Evolutionary conservation across 305 asterid genomes (phyloP), one percentile per base, ranked within the genome.

Genomic region (Rubia tinctorum): DNA sequence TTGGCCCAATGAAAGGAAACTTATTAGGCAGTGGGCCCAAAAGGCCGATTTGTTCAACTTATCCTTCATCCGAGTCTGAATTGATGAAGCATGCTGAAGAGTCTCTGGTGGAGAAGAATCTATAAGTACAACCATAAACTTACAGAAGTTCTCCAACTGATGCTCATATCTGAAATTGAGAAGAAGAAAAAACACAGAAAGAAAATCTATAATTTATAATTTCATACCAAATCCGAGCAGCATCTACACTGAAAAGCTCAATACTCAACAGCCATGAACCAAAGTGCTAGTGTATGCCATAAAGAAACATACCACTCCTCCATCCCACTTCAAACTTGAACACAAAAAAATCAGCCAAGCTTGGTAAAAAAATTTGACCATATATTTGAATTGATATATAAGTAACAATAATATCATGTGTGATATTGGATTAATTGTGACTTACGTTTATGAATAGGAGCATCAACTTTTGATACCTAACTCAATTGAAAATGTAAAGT

Each of bases 101-200:
- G 84, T 84, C 75, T 94, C 99, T 30, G 99, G 99, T 58, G 96
- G 86, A 42, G 88, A 78, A 53, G 90, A 86, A 86, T 94, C 99
- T 84, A 94, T 69, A 68, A 94, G 89, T 75, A 92, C 90, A 75
- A 91, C 99, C 92, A 94, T 82, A 87, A 91, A 88, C 82, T 83
- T 88, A 67, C 95, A 90, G 86, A 90, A 87, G 78, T 80, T 87
- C 91, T 86, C 96, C 45, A 94, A 82, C 74, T 80, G 91, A 75
- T 68, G 82, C 83, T 87, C 95, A 58, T 90, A 94, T 87, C 98
- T 93, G 73, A 74, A 40, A 79, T 58, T 63, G 61, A 68, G 67
- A 30, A 23, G 10, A 39, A 53, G 34, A 44, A 72, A 39, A 37
- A 6, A 39, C 4, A 11, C 34, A 51, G n/a, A 68, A 42, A 30